Conservation (phyloP, 2,329 filamentous ascomycete species). For the Dactylellina haptotyla region DNA sequence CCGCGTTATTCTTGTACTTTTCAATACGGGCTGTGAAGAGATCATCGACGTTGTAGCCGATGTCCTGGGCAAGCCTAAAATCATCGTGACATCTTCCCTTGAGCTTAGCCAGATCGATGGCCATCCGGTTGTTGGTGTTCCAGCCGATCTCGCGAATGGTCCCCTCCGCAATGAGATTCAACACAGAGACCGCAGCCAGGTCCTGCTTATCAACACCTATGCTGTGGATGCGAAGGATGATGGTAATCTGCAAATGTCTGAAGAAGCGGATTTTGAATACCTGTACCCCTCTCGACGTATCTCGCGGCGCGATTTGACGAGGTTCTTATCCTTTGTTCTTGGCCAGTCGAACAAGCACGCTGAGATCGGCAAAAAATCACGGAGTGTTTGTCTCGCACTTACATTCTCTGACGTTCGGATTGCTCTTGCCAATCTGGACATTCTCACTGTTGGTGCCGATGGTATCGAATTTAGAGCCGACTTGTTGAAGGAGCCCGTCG, state of each 20-base stretch:
- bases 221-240: slow-evolving; percentile 76
- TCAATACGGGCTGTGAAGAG: slow-evolving; percentile 75
- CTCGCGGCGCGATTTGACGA: slow-evolving; percentile 77
- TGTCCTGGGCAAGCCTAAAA: slow-evolving; percentile 78
- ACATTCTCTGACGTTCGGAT: slow-evolving; percentile 87
- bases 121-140: slow-evolving; percentile 36
- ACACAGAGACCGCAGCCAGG: slow-evolving; percentile 68
- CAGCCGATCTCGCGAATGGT: slow-evolving; percentile 35
- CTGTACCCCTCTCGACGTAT: slow-evolving; percentile 79
- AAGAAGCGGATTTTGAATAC: slow-evolving; percentile 84
- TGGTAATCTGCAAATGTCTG: slow-evolving; percentile 67
- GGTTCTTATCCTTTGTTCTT: slow-evolving; percentile 81
- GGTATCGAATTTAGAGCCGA: slow-evolving; percentile 87
- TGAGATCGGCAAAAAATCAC: slow-evolving; percentile 77
- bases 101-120: slow-evolving; percentile 60
- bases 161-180: slow-evolving; percentile 70
- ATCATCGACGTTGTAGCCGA: slow-evolving; percentile 81
- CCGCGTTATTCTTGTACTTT: slow-evolving; percentile 71
- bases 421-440: slow-evolving; percentile 84
- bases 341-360: slow-evolving; percentile 83
- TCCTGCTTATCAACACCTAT: slow-evolving; percentile 79
- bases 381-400: slow-evolving; percentile 86
- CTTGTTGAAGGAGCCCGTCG: slow-evolving; percentile 72
- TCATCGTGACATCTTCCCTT: slow-evolving; percentile 68
- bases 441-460: slow-evolving; percentile 85